Conservation (phyloP, 2,329 filamentous ascomycete genomes). For the Stylonectria norvegica region DNA sequence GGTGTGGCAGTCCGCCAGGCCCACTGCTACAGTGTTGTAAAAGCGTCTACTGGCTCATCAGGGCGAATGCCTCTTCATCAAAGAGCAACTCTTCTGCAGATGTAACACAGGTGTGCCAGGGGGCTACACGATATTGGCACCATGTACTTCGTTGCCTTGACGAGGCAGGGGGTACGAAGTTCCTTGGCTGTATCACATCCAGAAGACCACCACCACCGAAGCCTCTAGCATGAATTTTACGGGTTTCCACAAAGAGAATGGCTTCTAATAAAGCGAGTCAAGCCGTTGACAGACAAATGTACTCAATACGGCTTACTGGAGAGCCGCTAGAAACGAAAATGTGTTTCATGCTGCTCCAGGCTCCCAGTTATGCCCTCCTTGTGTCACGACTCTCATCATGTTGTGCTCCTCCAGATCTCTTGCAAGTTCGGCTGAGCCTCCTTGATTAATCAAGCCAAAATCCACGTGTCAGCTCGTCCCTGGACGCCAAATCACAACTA, state of each 20-base stretch:
- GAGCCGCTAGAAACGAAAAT: no score
- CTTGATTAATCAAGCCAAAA: background rate
- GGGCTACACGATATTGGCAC: background rate
- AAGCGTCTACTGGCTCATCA: no score
- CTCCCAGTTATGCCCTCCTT: no score
- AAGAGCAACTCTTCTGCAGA: constrained; percentile 1
- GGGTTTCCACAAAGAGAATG: no score
- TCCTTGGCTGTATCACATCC: background rate
- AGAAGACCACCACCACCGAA: background rate
- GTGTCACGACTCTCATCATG: background rate
- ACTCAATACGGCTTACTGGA: no score
- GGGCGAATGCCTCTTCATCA: no score
- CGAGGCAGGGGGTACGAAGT: background rate
- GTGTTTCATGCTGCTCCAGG: no score
- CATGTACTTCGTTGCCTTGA: constrained; percentile 1
- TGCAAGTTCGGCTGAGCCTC: background rate
- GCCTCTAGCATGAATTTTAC: no score
- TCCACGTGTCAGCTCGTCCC: constrained; percentile 1
- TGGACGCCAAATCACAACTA: background rate
- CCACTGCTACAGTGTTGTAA: no score
- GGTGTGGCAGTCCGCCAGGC: background rate
- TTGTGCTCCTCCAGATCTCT: background rate
- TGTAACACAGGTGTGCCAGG: background rate
- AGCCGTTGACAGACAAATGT: no score
- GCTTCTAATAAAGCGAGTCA: no score